Evolutionary conservation across 768 basidiomycete species (phyloP).

Genomic region (Mycena amicta): DNA sequence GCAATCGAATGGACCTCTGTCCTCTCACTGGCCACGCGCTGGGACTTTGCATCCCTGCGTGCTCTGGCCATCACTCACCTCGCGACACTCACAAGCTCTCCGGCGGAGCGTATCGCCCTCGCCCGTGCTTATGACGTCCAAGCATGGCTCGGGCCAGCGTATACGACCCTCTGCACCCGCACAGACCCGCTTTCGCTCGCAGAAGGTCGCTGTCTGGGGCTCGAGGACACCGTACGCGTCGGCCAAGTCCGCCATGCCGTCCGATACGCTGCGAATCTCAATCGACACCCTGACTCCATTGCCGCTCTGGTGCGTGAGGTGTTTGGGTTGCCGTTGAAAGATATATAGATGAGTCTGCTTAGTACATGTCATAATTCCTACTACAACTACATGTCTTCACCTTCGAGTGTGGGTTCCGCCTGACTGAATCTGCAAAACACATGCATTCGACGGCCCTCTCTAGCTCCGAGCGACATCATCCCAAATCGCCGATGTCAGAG

Average conservation of each 20-base stretch:
- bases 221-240: slow-evolving; percentile 19
- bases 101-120: slow-evolving; percentile 24
- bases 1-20: slow-evolving; percentile 34
- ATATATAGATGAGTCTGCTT: background rate
- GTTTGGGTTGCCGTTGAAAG: background rate
- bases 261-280: slow-evolving; percentile 22
- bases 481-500: too few relatives aligned
- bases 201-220: slow-evolving; percentile 19
- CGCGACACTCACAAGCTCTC: background rate
- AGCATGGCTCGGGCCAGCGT: slow-evolving; percentile 32
- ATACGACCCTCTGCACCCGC: slow-evolving; percentile 30
- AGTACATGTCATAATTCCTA: background rate
- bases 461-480: too few relatives aligned
- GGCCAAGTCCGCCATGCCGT: slow-evolving; percentile 22
- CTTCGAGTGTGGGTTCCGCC: background rate
- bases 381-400: background rate
- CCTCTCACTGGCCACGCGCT: slow-evolving; percentile 29
- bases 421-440: background rate
- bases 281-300: slow-evolving; percentile 19
- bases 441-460: background rate
- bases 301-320: slow-evolving; percentile 16
- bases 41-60: slow-evolving; percentile 31
- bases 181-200: slow-evolving; percentile 22
- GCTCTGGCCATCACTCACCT: slow-evolving; percentile 31
- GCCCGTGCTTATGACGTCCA: slow-evolving; percentile 26